phyloP scores from a whole-genome alignment of 805 yeast species.

The Komagataella ulmi region DNA sequence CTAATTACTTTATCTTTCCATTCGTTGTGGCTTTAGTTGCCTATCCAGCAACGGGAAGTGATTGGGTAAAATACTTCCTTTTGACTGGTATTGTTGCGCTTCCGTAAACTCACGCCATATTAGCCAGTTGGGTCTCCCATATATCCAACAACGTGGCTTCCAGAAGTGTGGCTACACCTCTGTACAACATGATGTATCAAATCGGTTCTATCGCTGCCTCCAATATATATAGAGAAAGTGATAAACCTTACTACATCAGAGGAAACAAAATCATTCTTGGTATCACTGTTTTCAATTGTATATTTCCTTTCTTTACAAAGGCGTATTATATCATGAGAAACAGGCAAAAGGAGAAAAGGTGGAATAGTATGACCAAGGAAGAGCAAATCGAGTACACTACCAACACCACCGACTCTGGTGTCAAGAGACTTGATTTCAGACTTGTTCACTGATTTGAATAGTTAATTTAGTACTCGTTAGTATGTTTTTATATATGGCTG shows the following conservation, averaged over 20 bases:
- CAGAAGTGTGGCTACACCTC: constrained; percentile 17
- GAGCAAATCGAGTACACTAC: constrained; percentile 28
- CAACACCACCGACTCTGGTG: constrained; percentile 32
- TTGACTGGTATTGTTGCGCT: constrained; percentile 17
- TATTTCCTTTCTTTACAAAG: constrained; percentile 9
- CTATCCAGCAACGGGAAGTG: constrained; percentile 6
- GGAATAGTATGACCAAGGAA: constrained; percentile 30
- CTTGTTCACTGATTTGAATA: constrained; percentile 3
- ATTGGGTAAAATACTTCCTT: constrained; percentile 4
- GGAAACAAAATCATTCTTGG: constrained; percentile 16
- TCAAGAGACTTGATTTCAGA: constrained; percentile 30
- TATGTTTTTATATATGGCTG: too few species aligned
- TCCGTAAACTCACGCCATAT: constrained; percentile 16
- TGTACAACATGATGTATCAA: constrained; percentile 17
- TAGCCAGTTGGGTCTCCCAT: constrained; percentile 8
- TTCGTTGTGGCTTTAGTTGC: constrained; percentile 3
- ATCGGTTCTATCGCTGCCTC: constrained; percentile 13
- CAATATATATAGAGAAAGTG: constrained; percentile 16
- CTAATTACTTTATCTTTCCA: constrained; percentile 22
- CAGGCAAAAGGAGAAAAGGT: constrained; percentile 15
- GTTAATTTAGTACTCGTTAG: not conserved
- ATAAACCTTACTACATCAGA: constrained; percentile 15
- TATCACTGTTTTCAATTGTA: constrained; percentile 15
- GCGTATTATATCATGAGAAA: constrained; percentile 15
- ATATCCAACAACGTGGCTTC: constrained; percentile 15